Evolutionary conservation across 148 eudicot genomes (phyloP).

Genomic region (Talinum fruticosum): DNA sequence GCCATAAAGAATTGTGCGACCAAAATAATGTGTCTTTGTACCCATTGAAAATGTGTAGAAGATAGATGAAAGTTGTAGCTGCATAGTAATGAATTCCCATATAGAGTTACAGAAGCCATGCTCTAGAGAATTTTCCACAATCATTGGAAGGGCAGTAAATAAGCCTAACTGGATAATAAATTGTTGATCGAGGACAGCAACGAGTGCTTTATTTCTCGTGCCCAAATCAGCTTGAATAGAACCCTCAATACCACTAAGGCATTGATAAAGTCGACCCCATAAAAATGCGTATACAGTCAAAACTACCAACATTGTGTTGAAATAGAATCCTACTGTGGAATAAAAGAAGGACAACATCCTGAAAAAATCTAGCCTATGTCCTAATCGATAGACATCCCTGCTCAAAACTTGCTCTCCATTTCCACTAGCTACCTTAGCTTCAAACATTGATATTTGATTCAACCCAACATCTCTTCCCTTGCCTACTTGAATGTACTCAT

Average conservation of each 20-base stretch:
- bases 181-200: conserved; percentile 77
- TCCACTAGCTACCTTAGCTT: conserved; percentile 89
- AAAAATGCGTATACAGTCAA: conserved; percentile 85
- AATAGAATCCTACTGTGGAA: conserved; percentile 89
- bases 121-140: conserved; percentile 80
- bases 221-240: conserved; percentile 33
- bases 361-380: conserved; percentile 88
- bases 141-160: conserved; percentile 88
- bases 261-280: conserved; percentile 84
- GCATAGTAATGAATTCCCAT: conserved; percentile 90
- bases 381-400: conserved; percentile 85
- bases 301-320: conserved; percentile 79
- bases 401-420: conserved; percentile 88
- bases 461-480: conserved; percentile 95
- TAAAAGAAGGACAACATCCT: conserved; percentile 84
- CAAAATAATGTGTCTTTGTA: conserved; percentile 84
- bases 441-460: conserved; percentile 91
- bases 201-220: conserved; percentile 65
- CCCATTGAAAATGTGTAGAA: conserved; percentile 92
- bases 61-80: conserved; percentile 77
- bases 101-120: conserved; percentile 73
- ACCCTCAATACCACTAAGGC: conserved; percentile 76
- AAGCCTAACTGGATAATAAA: conserved; percentile 78
- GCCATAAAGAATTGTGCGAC: conserved; percentile 87
- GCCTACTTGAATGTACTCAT: conserved; percentile 89